Percentiles rank a stretch among this genome's conserved stretches.
These are phyloP conservation scores for Parasarocladium wereldwijsianum DNA, from an alignment of 2,329 filamentous ascomycete species.

Conservation along the genomic window DNA sequence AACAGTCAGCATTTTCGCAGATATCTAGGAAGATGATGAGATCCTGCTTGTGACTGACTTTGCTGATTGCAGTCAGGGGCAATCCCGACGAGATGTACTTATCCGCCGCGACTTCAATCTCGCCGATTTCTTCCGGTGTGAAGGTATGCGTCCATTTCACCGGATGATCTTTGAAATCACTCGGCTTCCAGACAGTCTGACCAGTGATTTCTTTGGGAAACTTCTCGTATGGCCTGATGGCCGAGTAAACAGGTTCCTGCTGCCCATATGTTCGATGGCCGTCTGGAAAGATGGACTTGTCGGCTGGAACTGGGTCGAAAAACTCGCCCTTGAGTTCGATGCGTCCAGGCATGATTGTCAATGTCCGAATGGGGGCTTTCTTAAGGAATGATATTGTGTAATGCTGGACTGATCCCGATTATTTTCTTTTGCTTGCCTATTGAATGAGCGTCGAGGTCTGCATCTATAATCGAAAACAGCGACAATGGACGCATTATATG, in stretches of 20 bases:
- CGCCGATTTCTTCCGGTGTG: slow-evolving; percentile 48
- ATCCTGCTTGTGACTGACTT: too few relatives aligned
- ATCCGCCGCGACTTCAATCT: slow-evolving; percentile 54
- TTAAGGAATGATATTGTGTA: too few relatives aligned
- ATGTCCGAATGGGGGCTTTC: neutral
- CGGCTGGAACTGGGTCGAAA: neutral
- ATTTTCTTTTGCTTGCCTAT: too few relatives aligned
- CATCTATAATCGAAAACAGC: too few relatives aligned
- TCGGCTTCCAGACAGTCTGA: slow-evolving; percentile 57
- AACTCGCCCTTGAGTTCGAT: neutral
- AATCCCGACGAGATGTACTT: slow-evolving; percentile 49
- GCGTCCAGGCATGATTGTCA: neutral
- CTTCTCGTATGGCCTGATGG: slow-evolving; percentile 48
- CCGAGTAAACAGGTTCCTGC: slow-evolving; percentile 51
- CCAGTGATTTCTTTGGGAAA: slow-evolving; percentile 61
- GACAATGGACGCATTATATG: too few relatives aligned
- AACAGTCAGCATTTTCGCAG: too few relatives aligned
- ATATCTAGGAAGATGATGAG: too few relatives aligned
- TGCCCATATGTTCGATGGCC: slow-evolving; percentile 50
- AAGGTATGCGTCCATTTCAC: slow-evolving; percentile 65
- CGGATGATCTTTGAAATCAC: slow-evolving; percentile 48
- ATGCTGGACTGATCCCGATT: too few relatives aligned
- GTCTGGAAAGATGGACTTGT: slow-evolving; percentile 24
- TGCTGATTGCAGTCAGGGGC: slow-evolving; percentile 59
- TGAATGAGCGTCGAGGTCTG: too few relatives aligned